These are phyloP conservation scores for Gomphus bonarii DNA, from an alignment of 1,284 basidiomycete genomes.

Conservation along the genomic window DNA sequence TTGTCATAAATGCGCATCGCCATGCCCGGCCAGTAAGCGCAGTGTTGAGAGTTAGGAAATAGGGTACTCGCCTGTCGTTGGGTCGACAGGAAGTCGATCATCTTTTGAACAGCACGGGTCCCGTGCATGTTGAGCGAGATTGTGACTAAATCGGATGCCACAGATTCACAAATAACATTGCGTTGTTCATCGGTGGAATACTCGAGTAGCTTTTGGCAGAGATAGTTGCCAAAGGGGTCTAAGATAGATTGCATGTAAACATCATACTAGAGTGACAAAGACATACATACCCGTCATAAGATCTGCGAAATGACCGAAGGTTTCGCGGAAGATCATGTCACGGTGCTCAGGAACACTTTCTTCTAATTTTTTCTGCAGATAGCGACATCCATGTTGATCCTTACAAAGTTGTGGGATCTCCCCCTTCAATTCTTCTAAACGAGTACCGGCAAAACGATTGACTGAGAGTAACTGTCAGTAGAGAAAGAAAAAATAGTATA, in stretches of 20 bases:
- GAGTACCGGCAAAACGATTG: slow-evolving; percentile 90
- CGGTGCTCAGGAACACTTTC: slow-evolving; percentile 91
- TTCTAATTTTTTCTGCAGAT: slow-evolving; percentile 98
- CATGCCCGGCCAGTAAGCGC: slow-evolving; percentile 12
- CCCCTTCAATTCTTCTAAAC: slow-evolving; percentile 91
- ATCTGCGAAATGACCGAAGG: slow-evolving; percentile 95
- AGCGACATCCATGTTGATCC: slow-evolving; percentile 98
- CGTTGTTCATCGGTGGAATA: slow-evolving; percentile 97
- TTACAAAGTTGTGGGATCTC: slow-evolving; percentile 93
- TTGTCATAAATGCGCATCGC: slow-evolving; percentile 14
- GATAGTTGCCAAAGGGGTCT: slow-evolving; percentile 99
- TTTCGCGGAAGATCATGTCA: slow-evolving; percentile 99
- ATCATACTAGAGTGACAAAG: slow-evolving; percentile 7
- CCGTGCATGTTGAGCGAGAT: slow-evolving; percentile 99
- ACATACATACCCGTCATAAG: slow-evolving; percentile 79
- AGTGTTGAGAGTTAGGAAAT: slow-evolving; percentile 12
- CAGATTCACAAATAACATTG: slow-evolving; percentile 94
- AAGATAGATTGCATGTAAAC: slow-evolving; percentile 9
- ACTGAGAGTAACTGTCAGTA: slow-evolving; percentile 36
- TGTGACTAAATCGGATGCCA: slow-evolving; percentile 93
- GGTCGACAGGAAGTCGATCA: slow-evolving; percentile 99
- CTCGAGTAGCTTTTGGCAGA: slow-evolving; percentile 97
- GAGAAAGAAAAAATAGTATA: neutral
- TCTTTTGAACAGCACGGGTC: slow-evolving; percentile 98
- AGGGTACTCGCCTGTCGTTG: slow-evolving; percentile 70